These are phyloP conservation scores for Brassica napus DNA, from an alignment of 345 rosid species.

Conservation along the genomic window Da-Ae NC_063442.1:28359501-28360000, in stretches of 20 bases:
- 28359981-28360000: too few species aligned
- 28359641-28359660: conserved; percentile 33
- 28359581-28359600: neutral
- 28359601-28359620: conserved; percentile 4
- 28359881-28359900: too few species aligned
- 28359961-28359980: too few species aligned
- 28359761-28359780: neutral
- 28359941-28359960: too few species aligned
- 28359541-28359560: neutral
- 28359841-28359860: neutral
- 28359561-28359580: conserved; percentile 2
- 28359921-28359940: too few species aligned
- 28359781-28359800: conserved; percentile 12
- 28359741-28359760: conserved; percentile 14
- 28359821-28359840: neutral
- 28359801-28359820: conserved; percentile 14
- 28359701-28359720: conserved; percentile 22
- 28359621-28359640: conserved; percentile 29
- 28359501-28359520: neutral
- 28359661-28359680: conserved; percentile 21
- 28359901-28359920: too few species aligned
- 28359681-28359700: conserved; percentile 16
- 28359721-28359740: conserved; percentile 2
- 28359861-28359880: neutral
- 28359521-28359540: neutral